Percentiles rank a stretch among this genome's conserved stretches.
Conservation (phyloP, 352 stramenopile genomes). For the Saprolegnia diclina region DNA sequence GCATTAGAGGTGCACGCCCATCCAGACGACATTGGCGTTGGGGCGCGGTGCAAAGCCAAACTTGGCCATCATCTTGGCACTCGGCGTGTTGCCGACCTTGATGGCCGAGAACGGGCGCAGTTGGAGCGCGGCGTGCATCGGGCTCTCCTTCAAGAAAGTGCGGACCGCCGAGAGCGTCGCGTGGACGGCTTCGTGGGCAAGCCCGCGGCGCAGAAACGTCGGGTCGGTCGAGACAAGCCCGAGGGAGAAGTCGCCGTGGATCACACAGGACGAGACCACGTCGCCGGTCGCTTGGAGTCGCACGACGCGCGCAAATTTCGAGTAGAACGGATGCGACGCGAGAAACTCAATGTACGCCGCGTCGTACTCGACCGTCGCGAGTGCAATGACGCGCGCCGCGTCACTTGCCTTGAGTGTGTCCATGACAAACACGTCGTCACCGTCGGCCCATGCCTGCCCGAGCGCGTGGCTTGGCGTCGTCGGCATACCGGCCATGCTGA, state of each 20-base stretch:
- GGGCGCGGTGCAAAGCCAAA: neutral
- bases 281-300: neutral
- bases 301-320: slow-evolving; percentile 17
- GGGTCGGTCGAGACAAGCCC: slow-evolving; percentile 17
- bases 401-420: neutral
- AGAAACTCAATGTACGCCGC: slow-evolving; percentile 15
- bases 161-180: neutral
- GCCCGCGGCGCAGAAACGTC: slow-evolving; percentile 6
- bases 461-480: neutral
- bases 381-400: neutral
- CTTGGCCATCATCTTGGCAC: slow-evolving; percentile 10
- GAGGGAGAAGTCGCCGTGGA: slow-evolving; percentile 24
- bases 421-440: slow-evolving; percentile 10
- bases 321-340: slow-evolving; percentile 11
- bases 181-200: neutral
- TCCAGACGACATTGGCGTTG: neutral
- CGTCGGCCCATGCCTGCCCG: neutral
- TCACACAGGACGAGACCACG: slow-evolving; percentile 5
- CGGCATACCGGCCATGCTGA: neutral
- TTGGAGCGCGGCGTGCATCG: neutral
- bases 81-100: slow-evolving; percentile 5
- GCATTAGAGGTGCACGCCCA: neutral
- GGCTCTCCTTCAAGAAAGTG: neutral
- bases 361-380: slow-evolving; percentile 9
- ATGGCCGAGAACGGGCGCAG: neutral